Evolutionary conservation across 345 rosid species (phyloP).

Genomic region (Murraya koenigii): DNA sequence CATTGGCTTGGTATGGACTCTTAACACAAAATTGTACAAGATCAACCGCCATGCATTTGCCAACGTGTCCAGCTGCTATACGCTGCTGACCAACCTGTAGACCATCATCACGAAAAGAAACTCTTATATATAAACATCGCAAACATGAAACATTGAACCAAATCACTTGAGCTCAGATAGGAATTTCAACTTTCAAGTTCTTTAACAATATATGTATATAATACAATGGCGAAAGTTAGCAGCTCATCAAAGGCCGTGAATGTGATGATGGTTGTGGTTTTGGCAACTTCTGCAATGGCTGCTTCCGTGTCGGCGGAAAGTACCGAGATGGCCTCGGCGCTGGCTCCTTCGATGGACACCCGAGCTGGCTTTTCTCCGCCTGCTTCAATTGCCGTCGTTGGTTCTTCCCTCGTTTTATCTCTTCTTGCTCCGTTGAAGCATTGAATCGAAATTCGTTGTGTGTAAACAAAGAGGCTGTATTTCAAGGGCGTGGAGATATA

Average conservation of each 20-base stretch:
- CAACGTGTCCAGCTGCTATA: too few species aligned
- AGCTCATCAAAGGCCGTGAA: neutral
- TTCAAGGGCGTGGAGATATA: too few species aligned
- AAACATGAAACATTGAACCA: neutral
- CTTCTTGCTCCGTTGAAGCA: constrained; percentile 21
- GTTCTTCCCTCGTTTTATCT: constrained; percentile 22
- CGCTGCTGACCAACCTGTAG: too few species aligned
- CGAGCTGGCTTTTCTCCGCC: constrained; percentile 15
- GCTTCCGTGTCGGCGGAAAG: neutral
- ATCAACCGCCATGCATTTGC: neutral
- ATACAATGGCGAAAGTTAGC: constrained; percentile 4
- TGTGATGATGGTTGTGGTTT: neutral
- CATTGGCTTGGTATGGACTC: neutral
- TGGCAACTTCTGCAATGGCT: neutral
- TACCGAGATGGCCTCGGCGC: constrained; percentile 3
- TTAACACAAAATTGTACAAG: neutral
- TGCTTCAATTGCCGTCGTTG: constrained; percentile 3
- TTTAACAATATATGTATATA: too few species aligned
- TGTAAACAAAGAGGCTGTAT: neutral
- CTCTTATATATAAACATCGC: neutral
- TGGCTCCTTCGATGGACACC: constrained; percentile 4
- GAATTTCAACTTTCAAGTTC: too few species aligned
- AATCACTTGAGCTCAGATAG: neutral
- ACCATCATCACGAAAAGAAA: too few species aligned
- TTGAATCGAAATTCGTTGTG: neutral